Conservation (phyloP, 768 basidiomycete species). For the Lentinula lateritia region DNA sequence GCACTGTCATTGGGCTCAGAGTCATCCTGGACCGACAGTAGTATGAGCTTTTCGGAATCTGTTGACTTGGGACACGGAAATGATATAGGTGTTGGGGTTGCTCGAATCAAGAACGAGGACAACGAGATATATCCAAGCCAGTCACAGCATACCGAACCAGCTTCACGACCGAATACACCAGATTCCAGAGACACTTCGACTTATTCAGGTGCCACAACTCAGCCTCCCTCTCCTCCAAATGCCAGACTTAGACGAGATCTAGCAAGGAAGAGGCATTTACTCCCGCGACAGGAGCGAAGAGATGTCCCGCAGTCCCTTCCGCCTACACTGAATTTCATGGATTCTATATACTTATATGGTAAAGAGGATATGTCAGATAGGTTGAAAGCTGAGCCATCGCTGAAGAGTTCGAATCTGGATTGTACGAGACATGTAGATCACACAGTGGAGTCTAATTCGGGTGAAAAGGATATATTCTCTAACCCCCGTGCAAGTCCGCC, state of each 20-base stretch:
- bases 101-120: background rate
- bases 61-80: background rate
- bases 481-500: background rate
- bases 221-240: background rate
- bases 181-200: background rate
- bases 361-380: background rate
- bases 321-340: background rate
- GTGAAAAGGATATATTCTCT: constrained; percentile 1
- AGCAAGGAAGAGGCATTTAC: background rate
- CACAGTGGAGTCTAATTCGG: background rate
- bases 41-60: background rate
- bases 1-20: background rate
- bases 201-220: background rate
- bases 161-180: background rate
- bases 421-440: background rate
- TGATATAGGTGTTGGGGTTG: background rate
- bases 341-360: background rate
- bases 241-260: background rate
- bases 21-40: background rate
- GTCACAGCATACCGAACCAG: background rate
- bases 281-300: background rate
- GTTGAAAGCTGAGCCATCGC: background rate
- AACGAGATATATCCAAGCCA: background rate
- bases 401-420: background rate
- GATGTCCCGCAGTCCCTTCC: background rate